Evolutionary conservation across 805 yeast species (phyloP).

Genomic region (Sugiyamaella boreocaroliniensis): DNA sequence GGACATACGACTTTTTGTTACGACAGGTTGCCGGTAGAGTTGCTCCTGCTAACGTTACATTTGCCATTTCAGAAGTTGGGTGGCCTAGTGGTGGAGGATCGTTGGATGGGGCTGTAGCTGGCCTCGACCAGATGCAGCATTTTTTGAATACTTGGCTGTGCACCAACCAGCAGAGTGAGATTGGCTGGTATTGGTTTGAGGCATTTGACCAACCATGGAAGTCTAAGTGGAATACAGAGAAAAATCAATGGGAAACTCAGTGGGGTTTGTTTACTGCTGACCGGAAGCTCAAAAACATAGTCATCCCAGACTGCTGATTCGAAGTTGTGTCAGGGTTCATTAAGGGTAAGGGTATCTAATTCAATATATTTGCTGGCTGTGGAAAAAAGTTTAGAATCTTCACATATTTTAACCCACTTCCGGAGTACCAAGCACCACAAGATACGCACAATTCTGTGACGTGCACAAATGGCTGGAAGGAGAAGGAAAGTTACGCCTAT

Average conservation of each 20-base stretch:
- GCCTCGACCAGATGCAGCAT: slow-evolving; percentile 36
- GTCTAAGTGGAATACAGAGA: slow-evolving; percentile 41
- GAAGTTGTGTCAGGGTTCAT: neutral
- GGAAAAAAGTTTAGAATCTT: neutral
- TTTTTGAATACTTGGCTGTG: slow-evolving; percentile 52
- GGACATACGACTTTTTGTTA: slow-evolving; percentile 47
- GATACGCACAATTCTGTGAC: slow-evolving; percentile 10
- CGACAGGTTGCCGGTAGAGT: slow-evolving; percentile 32
- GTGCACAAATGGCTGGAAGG: slow-evolving; percentile 29
- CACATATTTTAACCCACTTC: slow-evolving; percentile 12
- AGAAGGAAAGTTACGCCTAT: slow-evolving; percentile 21
- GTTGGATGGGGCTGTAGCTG: slow-evolving; percentile 43
- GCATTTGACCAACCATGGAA: slow-evolving; percentile 76
- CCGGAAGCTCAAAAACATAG: slow-evolving; percentile 38
- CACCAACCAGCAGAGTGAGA: slow-evolving; percentile 31
- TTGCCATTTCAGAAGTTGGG: slow-evolving; percentile 57
- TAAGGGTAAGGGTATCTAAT: neutral
- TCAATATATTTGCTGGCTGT: neutral
- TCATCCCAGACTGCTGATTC: slow-evolving; percentile 30
- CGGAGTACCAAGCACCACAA: slow-evolving; percentile 23
- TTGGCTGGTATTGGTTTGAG: slow-evolving; percentile 57
- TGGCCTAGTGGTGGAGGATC: slow-evolving; percentile 66
- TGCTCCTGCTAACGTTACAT: slow-evolving; percentile 8
- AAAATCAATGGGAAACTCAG: slow-evolving; percentile 56
- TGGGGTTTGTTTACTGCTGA: slow-evolving; percentile 60